Conservation (phyloP, 2,329 filamentous ascomycete species). For the Microsporum audouinii region DNA sequence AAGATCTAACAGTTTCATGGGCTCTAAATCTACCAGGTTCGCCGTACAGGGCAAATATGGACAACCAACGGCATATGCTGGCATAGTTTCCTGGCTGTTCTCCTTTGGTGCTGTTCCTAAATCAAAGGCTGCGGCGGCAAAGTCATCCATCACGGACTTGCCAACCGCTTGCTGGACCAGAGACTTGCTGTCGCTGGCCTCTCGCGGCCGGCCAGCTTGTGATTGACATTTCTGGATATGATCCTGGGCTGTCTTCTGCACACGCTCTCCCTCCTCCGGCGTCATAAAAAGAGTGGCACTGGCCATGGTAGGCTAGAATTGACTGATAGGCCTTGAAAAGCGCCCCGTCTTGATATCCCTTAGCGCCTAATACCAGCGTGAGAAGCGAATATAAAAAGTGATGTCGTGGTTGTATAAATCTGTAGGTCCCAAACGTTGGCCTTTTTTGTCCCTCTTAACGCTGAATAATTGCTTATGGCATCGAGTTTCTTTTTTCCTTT, state of each 20-base stretch:
- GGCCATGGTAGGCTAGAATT: background rate
- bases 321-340: background rate
- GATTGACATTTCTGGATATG: background rate
- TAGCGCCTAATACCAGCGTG: too few relatives aligned
- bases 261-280: background rate
- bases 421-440: too few relatives aligned
- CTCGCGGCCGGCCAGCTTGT: background rate
- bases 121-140: background rate
- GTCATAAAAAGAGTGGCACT: background rate
- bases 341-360: background rate
- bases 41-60: background rate
- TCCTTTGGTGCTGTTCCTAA: background rate
- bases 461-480: too few relatives aligned
- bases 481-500: too few relatives aligned
- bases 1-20: background rate
- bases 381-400: too few relatives aligned
- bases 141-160: slow-evolving; percentile 1
- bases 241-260: background rate
- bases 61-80: background rate
- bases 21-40: background rate
- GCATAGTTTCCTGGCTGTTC: background rate
- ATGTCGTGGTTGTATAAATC: too few relatives aligned
- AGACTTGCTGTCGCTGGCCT: background rate
- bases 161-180: background rate
- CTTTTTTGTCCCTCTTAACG: too few relatives aligned